Base-by-base conservation (phyloP, 805 yeast genomes). In the Wickerhamiella siamensis region DNA sequence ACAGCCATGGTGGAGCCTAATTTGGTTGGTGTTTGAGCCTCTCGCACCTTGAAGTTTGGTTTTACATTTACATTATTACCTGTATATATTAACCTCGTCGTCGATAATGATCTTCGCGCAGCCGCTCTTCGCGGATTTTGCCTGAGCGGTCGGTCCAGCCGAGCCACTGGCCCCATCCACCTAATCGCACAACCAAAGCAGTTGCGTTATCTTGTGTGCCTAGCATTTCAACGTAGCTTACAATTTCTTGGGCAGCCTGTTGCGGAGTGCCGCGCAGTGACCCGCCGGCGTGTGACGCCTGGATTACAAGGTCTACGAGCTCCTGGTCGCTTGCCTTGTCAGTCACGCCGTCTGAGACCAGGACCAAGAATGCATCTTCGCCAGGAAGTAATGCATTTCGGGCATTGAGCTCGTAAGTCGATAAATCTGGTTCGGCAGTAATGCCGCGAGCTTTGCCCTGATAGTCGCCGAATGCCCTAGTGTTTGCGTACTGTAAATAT, bases 201-300 rank as follows among this genome's bases (percentile, higher is more conserved):
- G 96, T 84, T n/a, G 97, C 94, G 61, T 91, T 91, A 58, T 91
- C 98, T 53, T 83, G 86, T 2, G 94, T 91, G 12, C 94, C 94
- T 6, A 87, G 71, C 33, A 82, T 82, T 56, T 80, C 86, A 9
- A 86, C 79, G 57, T 77, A 91, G 51, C 77, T 71, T 10, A 88
- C 74, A 16, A 91, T 81, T 56, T 87, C 96, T 46, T 74, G 76
- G 0, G 96, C 87, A 31, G 93, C 83, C 36, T 65, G 71, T 52
- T 83, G 94, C 1, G 97, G 95, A 0, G 86, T 74, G 3, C 94
- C 94, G 24, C 65, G 60, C 22, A 69, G 66, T 19, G 74, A 68
- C n/a, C 94, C 93, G 32, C 60, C 51, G 29, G 50, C 42, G 39
- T 70, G 65, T 16, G 66, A 54, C 20, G 82, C 74, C n/a, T 76